Evolutionary conservation across 352 stramenopile genomes (phyloP).

Genomic region (Phytophthora cajani): DNA sequence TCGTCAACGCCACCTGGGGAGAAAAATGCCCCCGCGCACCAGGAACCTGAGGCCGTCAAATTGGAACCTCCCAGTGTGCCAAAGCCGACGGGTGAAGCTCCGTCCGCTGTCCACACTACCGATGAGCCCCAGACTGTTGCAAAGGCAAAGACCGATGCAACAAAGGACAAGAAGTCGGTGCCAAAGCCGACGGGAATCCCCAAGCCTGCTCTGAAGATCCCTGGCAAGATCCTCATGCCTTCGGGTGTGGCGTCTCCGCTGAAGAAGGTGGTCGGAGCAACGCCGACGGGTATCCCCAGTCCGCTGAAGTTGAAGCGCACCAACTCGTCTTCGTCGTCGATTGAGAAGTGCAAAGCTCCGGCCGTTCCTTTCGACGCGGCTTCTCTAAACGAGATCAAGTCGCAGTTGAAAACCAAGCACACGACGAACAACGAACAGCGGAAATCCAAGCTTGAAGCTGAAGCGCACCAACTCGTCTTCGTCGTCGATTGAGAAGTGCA

Average conservation of each 20-base stretch:
- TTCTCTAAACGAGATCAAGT: constrained; percentile 70
- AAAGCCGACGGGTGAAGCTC: constrained; percentile 1
- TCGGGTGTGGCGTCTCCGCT: constrained; percentile 31
- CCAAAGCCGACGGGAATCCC: constrained; percentile 27
- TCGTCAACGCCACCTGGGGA: not conserved
- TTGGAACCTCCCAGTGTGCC: constrained; percentile 4
- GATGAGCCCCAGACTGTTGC: constrained; percentile 18
- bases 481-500: constrained; percentile 43
- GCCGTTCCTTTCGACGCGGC: constrained; percentile 58
- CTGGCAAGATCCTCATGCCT: constrained; percentile 53
- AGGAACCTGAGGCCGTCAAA: constrained; percentile 7
- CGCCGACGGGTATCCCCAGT: constrained; percentile 31
- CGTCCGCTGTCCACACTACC: constrained; percentile 9
- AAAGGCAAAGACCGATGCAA: not conserved
- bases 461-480: constrained; percentile 15
- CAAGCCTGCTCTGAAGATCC: constrained; percentile 46
- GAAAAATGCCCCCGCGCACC: not conserved
- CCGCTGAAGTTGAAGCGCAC: constrained; percentile 38
- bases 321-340: constrained; percentile 25
- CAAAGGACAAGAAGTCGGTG: constrained; percentile 23
- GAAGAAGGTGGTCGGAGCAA: constrained; percentile 31
- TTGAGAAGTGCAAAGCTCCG: constrained; percentile 38
- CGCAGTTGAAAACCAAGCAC: constrained; percentile 64
- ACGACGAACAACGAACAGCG: constrained; percentile 17
- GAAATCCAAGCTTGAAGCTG: constrained; percentile 35